Conservation (phyloP, 164 flowering plant species). For the Platanus orientalis region DNA sequence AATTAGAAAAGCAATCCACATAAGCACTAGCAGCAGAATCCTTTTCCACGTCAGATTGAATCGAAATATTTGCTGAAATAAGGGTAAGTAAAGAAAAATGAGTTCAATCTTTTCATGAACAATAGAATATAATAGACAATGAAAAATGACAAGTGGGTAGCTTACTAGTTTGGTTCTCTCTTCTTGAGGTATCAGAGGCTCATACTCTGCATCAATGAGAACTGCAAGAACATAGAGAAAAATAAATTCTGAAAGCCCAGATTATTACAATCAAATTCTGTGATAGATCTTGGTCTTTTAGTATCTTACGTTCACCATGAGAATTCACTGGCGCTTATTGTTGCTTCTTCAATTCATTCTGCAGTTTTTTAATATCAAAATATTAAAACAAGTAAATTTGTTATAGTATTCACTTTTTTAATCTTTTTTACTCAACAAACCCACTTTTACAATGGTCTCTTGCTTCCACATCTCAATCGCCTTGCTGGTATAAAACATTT, state of each 20-base stretch:
- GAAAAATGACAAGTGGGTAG: not conserved
- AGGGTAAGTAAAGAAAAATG: not conserved
- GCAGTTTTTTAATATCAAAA: slow-evolving; percentile 15
- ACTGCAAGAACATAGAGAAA: slow-evolving; percentile 39
- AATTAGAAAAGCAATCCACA: slow-evolving; percentile 66
- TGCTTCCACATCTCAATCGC: slow-evolving; percentile 92
- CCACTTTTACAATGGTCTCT: slow-evolving; percentile 69
- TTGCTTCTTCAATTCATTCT: slow-evolving; percentile 45
- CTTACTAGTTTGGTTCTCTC: slow-evolving; percentile 61
- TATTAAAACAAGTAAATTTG: too few relatives aligned
- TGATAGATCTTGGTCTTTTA: not conserved
- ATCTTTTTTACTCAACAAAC: too few relatives aligned
- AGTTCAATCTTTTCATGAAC: not conserved
- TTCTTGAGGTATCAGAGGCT: slow-evolving; percentile 52
- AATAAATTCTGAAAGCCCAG: not conserved
- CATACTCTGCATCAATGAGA: slow-evolving; percentile 60
- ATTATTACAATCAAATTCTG: not conserved
- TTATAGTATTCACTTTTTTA: too few relatives aligned
- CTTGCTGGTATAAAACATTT: too few relatives aligned
- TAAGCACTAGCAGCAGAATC: slow-evolving; percentile 39
- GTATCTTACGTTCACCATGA: slow-evolving; percentile 13
- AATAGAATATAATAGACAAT: too few relatives aligned
- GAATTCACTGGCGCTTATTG: slow-evolving; percentile 9
- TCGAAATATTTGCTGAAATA: slow-evolving; percentile 54
- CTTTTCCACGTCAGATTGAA: slow-evolving; percentile 64